Base-by-base conservation (phyloP, 768 basidiomycete species). In the Trametes cubensis region DNA sequence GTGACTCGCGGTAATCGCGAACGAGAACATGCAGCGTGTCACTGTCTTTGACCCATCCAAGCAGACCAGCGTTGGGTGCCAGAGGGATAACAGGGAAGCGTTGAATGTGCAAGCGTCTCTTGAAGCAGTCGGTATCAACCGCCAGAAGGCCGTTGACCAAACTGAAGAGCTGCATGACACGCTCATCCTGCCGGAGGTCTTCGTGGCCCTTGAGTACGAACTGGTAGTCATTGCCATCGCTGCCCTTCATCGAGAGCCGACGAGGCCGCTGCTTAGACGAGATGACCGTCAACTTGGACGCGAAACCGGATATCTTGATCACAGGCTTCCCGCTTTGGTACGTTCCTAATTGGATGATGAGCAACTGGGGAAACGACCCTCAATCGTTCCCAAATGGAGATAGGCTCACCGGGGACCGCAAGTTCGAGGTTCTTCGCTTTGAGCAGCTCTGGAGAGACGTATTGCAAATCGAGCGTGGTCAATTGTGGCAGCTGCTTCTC, bases 81-180 rank as follows among this genome's bases (percentile, higher is more conserved):
- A 99, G 79, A 0, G 97, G 97, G 64, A 92, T 97, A 64, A 98
- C 92, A 18, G 94, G 87, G 74, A 85, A 98, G 44, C 87, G 85
- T 73, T 96, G 96, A 55, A 98, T 96, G 69, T 95, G 94, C 47
- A 99, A 81, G 66, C 95, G 93, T 39, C 97, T 83, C 78, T 96
- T 97, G 83, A 96, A 98, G 72, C 93, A 94, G 71, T 92, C 87
- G 21, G 94, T 92, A 70, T 99, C 96, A 20, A 94, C 88, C 7
- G 92, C 89, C 28, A 99, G 85, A 2, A 98, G 78, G 0, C 94
- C 96, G 75, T 99, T 99, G 69, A 98, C 91, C 49, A 99, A 86
- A 61, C 97, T 91, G 75, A 98, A 98, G 20, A 98, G 83, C 74
- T 99, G 97, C 96, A 98, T 98, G 58, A 98, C 97, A 64, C 97